Percentiles rank a stretch among this genome's conserved stretches.
Conservation (phyloP, 106 monocot species). For the Phalaenopsis aphrodite region DNA sequence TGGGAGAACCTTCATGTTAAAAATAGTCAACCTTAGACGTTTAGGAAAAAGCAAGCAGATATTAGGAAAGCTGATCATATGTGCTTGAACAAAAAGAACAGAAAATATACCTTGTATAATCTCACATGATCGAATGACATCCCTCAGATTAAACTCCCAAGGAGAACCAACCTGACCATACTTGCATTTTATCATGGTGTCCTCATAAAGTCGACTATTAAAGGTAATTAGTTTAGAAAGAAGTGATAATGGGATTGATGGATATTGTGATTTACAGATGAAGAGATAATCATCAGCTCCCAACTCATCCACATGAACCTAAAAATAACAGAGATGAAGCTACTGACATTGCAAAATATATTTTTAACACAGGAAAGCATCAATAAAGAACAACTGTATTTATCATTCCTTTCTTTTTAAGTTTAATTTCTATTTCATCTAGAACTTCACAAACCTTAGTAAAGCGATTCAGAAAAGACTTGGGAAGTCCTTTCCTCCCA, state of each 20-base stretch:
- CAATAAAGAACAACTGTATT: background rate
- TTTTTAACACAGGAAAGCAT: background rate
- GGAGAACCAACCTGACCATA: constrained; percentile 93
- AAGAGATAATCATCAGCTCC: constrained; percentile 62
- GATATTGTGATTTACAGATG: constrained; percentile 71
- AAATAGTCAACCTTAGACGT: background rate
- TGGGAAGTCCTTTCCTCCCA: constrained; percentile 95
- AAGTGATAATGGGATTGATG: constrained; percentile 35
- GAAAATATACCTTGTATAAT: constrained; percentile 64
- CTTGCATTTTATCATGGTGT: constrained; percentile 62
- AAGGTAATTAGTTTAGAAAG: constrained; percentile 72
- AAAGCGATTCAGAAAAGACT: constrained; percentile 95
- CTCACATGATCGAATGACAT: constrained; percentile 90
- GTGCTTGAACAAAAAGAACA: constrained; percentile 2
- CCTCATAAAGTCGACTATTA: constrained; percentile 61
- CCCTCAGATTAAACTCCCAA: constrained; percentile 98
- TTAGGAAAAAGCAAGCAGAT: background rate
- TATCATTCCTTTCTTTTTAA: background rate
- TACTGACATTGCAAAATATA: background rate
- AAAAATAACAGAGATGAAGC: background rate
- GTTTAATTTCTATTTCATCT: background rate
- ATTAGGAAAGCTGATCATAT: background rate
- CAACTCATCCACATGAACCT: constrained; percentile 95
- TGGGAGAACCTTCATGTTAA: constrained; percentile 36
- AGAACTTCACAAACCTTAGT: constrained; percentile 47